These are phyloP conservation scores for Claviceps sp. DNA, from an alignment of 2,329 filamentous ascomycete genomes.

Conservation along the genomic window DNA sequence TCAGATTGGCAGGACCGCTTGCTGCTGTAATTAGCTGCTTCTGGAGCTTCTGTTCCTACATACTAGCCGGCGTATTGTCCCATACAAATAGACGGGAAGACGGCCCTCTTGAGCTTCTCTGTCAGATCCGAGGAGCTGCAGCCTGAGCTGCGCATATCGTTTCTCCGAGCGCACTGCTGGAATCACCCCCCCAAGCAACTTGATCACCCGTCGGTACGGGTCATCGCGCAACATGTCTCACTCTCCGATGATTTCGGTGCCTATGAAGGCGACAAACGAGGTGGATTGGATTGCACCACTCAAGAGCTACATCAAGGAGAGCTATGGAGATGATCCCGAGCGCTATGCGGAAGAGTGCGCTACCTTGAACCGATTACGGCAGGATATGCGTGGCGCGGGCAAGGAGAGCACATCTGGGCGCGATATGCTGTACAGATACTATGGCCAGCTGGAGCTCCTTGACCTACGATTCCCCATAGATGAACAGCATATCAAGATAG, in stretches of 20 bases:
- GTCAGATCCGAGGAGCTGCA: too few relatives aligned
- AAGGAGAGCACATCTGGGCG: constrained; percentile 91
- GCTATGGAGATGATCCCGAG: constrained; percentile 93
- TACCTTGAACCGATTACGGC: constrained; percentile 83
- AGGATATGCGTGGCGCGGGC: constrained; percentile 96
- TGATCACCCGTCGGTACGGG: too few relatives aligned
- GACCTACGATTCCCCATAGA: constrained; percentile 94
- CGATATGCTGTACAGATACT: constrained; percentile 92
- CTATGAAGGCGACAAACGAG: constrained; percentile 88
- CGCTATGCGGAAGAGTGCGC: constrained; percentile 91
- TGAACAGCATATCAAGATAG: constrained; percentile 98
- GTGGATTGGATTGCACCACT: constrained; percentile 94
- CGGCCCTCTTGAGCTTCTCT: neutral
- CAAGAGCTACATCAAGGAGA: constrained; percentile 84
- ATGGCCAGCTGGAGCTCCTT: constrained; percentile 88
- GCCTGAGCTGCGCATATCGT: neutral
- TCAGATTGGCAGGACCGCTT: constrained; percentile 1
- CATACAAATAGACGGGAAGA: neutral
- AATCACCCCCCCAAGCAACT: neutral
- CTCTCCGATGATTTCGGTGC: constrained; percentile 89
- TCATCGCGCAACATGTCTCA: constrained; percentile 49
- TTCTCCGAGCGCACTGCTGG: too few relatives aligned
- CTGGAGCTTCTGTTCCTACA: constrained; percentile 2
- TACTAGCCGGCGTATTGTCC: neutral
- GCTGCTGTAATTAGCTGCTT: constrained; percentile 2